Evolutionary conservation across 352 stramenopile species (phyloP).

Genomic region (Phytophthora kernoviae): DNA sequence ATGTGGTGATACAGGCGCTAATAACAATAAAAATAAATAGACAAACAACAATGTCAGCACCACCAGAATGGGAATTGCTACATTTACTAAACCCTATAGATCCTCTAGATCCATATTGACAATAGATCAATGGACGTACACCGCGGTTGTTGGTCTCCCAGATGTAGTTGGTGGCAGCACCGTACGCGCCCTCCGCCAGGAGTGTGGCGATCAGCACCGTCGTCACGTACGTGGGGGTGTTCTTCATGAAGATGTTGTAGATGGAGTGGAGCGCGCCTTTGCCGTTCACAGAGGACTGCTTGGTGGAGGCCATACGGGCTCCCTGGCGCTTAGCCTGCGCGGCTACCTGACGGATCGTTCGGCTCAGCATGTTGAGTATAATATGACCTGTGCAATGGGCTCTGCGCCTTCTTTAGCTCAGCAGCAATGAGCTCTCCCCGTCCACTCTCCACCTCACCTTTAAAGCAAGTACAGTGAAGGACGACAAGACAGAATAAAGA

Average conservation of each 20-base stretch:
- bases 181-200: constrained; percentile 77
- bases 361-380: constrained; percentile 48
- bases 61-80: constrained; percentile 39
- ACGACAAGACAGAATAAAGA: not conserved
- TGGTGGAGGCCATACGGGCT: constrained; percentile 58
- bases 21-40: constrained; percentile 1
- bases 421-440: constrained; percentile 11
- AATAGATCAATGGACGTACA: constrained; percentile 49
- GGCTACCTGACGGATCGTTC: constrained; percentile 54
- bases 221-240: constrained; percentile 80
- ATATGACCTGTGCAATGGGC: constrained; percentile 3
- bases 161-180: constrained; percentile 69
- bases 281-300: constrained; percentile 81
- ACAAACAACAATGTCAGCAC: constrained; percentile 20
- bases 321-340: constrained; percentile 43
- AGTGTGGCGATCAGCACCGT: constrained; percentile 74
- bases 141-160: constrained; percentile 86
- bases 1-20: constrained; percentile 90
- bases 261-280: constrained; percentile 62
- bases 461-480: not conserved
- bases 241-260: constrained; percentile 87
- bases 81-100: too few relatives aligned
- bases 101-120: too few relatives aligned
- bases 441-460: not conserved
- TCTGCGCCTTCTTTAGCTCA: constrained; percentile 32